phyloP scores from a whole-genome alignment of 164 flowering plant genomes.

The Chimonanthus salicifolius region DNA sequence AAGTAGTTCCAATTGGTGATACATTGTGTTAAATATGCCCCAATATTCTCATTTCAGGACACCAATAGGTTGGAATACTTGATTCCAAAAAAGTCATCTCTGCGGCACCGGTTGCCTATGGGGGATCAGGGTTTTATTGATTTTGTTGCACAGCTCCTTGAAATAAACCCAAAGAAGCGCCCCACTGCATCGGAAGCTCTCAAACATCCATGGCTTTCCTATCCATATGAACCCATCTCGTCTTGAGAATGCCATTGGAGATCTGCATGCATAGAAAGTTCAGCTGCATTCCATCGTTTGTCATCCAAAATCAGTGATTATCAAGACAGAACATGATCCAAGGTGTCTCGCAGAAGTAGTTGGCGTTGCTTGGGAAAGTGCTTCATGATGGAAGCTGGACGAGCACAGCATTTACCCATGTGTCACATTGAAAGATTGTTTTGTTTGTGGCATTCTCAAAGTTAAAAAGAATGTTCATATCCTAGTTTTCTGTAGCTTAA shows the following conservation, averaged over 20 bases:
- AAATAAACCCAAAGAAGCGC: slow-evolving; percentile 84
- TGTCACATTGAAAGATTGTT: slow-evolving; percentile 12
- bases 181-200: slow-evolving; percentile 90
- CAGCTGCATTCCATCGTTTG: neutral
- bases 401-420: neutral
- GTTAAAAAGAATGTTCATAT: slow-evolving; percentile 15
- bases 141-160: slow-evolving; percentile 81
- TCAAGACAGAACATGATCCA: neutral
- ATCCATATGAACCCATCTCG: slow-evolving; percentile 94
- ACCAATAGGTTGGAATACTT: slow-evolving; percentile 80
- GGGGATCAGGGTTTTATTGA: slow-evolving; percentile 97
- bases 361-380: neutral
- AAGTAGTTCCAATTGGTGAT: neutral
- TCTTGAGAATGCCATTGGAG: slow-evolving; percentile 33
- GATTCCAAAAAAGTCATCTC: slow-evolving; percentile 89
- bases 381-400: slow-evolving; percentile 6
- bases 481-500: slow-evolving; percentile 20
- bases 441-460: slow-evolving; percentile 5
- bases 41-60: slow-evolving; percentile 46
- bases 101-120: slow-evolving; percentile 90
- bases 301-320: neutral
- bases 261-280: neutral
- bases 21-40: too few species aligned
- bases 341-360: neutral
- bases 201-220: slow-evolving; percentile 94